These are phyloP conservation scores for Penicillium sp. DNA, from an alignment of 2,329 filamentous ascomycete genomes.

Conservation along the genomic window DNA sequence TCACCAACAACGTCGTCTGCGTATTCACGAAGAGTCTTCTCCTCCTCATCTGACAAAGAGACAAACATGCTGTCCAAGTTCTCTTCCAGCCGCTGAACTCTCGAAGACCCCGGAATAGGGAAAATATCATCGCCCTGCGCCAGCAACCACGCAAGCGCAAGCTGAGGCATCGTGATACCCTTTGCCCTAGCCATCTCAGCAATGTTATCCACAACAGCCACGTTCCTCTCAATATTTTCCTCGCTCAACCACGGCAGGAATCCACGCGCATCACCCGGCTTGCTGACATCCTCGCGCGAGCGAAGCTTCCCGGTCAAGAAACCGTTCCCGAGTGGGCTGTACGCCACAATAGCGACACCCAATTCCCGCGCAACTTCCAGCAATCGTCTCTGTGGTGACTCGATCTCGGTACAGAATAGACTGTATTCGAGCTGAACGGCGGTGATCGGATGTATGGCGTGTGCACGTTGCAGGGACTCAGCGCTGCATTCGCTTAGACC, in stretches of 20 bases:
- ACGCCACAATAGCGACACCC: constrained; percentile 43
- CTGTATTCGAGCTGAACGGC: constrained; percentile 57
- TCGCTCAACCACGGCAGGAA: constrained; percentile 49
- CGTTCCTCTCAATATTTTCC: constrained; percentile 57
- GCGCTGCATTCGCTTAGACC: constrained; percentile 52
- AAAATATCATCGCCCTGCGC: constrained; percentile 60
- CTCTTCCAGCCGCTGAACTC: constrained; percentile 42
- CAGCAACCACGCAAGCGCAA: constrained; percentile 63
- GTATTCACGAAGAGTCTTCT: background rate
- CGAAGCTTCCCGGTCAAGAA: constrained; percentile 46
- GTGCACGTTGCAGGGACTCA: constrained; percentile 50
- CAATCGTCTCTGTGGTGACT: constrained; percentile 30
- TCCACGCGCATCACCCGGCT: constrained; percentile 46
- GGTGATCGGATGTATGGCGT: constrained; percentile 49
- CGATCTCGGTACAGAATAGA: constrained; percentile 51
- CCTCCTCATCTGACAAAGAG: background rate
- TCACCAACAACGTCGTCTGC: background rate
- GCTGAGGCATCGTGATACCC: constrained; percentile 53
- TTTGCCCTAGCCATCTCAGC: constrained; percentile 52
- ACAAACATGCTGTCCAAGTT: constrained; percentile 30
- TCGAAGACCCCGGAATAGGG: constrained; percentile 58
- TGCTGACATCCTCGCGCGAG: constrained; percentile 36
- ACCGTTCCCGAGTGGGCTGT: constrained; percentile 45
- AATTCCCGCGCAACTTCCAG: constrained; percentile 30
- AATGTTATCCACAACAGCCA: constrained; percentile 54